These are phyloP conservation scores for Elaeis oleifera DNA, from an alignment of 202 grass and related monocot genomes.

Conservation along the genomic window DNA sequence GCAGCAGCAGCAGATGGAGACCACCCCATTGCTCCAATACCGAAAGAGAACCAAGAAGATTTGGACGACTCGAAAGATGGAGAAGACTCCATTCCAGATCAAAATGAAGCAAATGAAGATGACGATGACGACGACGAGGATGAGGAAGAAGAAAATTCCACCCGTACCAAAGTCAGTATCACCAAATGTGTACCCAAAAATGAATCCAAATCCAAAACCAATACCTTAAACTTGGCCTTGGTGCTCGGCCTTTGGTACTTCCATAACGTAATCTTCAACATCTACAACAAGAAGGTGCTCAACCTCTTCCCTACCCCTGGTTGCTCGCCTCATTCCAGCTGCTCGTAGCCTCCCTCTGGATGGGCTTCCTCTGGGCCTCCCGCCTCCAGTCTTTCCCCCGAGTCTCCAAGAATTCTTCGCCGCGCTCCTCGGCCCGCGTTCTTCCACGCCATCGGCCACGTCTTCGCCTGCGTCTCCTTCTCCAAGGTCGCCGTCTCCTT, in stretches of 20 bases:
- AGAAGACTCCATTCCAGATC: too few species aligned
- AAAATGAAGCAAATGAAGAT: too few species aligned
- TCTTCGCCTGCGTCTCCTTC: conserved; percentile 40
- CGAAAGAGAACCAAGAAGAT: too few species aligned
- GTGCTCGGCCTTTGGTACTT: conserved; percentile 38
- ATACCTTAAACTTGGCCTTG: conserved; percentile 14
- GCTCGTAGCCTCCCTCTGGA: conserved; percentile 32
- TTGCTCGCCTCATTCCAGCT: conserved; percentile 40
- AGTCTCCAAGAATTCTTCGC: conserved; percentile 22
- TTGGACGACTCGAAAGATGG: too few species aligned
- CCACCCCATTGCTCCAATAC: too few species aligned
- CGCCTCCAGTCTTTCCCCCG: conserved; percentile 25
- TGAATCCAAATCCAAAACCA: too few species aligned
- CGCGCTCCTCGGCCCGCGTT: conserved; percentile 33
- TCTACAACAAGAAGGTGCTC: conserved; percentile 45
- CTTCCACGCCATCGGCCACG: conserved; percentile 38
- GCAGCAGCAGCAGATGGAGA: too few species aligned
- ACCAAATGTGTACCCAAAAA: too few species aligned
- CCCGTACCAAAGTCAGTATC: too few species aligned
- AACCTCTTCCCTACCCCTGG: conserved; percentile 41
- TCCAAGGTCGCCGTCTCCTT: conserved; percentile 39
- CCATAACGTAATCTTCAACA: conserved; percentile 38
- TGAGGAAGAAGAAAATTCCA: too few species aligned
- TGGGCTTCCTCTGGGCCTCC: conserved; percentile 29
- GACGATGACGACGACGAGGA: too few species aligned